Base-by-base conservation (phyloP, 202 grass and related monocot genomes). In the Saccharum hybrid region DNA sequence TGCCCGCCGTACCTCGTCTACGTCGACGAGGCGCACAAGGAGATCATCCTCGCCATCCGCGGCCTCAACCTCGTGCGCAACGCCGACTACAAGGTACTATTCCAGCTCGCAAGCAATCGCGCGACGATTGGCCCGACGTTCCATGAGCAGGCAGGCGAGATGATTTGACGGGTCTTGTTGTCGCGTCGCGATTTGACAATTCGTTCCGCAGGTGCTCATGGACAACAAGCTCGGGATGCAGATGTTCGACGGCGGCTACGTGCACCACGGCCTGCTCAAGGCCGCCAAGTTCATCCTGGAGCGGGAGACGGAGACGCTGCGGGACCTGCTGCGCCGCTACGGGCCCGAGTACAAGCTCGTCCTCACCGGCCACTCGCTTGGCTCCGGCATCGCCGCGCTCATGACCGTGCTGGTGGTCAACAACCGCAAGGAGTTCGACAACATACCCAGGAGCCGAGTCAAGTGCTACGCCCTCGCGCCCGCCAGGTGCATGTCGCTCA, bases 401-500 rank as follows among this genome's bases (percentile, higher is more conserved):
- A 91, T 99, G 91, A 88, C 96, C 23, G 81, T 99, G 28, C 81
- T 99, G 4, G 88, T 92, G 1, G 96, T 96, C 42, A 96, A 96
- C 76, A 92, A 99, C 72, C 91, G 81, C 8, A 75, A 74, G 61
- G 63, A 84, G 83, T 89, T 99, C 57, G 91, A 82, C 61, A 79
- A 80, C 68, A 94, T 92, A 16, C 87, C 85, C 41, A 87, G 93
- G 84, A 89, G 68, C 81, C 85, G 86, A 16, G 34, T 99, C 8
- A 84, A 77, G 36, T 96, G 93, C 81, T 99, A 99, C 72, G 89
- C 89, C 18, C 18, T 99, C 19, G 96, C 96, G 36, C 96, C 96
- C 1, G 93, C 96, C 14, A 79, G 96, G 15, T 99, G 96, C 63
- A 92, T 99, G 96, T 99, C 96, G n/a, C 93, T 99, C 75, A 99